Evolutionary conservation across 768 basidiomycete genomes (phyloP).

Genomic region (Piloderma croceum): DNA sequence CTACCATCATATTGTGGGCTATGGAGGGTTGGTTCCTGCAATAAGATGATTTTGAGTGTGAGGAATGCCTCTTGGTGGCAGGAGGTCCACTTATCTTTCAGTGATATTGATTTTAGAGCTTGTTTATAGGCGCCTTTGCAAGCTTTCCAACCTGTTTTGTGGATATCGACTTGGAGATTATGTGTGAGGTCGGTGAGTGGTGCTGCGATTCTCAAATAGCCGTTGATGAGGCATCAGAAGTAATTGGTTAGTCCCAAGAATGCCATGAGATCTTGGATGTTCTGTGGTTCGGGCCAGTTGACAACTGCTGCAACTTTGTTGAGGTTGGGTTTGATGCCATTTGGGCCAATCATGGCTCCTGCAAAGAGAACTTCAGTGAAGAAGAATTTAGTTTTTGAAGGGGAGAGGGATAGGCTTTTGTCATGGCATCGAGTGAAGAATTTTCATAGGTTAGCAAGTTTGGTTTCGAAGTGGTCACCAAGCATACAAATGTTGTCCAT

Average conservation of each 20-base stretch:
- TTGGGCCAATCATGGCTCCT: conserved; percentile 20
- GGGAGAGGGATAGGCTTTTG: conserved; percentile 23
- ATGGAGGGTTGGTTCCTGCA: conserved; percentile 27
- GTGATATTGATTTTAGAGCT: not conserved
- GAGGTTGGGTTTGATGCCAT: conserved; percentile 17
- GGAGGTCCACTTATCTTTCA: conserved; percentile 13
- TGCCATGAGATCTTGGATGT: conserved; percentile 22
- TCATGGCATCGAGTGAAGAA: conserved; percentile 25
- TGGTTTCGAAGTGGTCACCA: conserved; percentile 27
- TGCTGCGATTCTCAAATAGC: conserved; percentile 27
- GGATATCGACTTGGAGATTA: conserved; percentile 25
- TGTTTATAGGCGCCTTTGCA: not conserved
- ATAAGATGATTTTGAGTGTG: conserved; percentile 25
- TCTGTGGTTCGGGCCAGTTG: conserved; percentile 24
- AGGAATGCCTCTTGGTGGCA: conserved; percentile 23
- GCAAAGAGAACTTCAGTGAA: conserved; percentile 32
- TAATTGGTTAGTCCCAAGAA: conserved; percentile 34
- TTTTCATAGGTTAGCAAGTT: conserved; percentile 15
- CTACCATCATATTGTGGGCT: conserved; percentile 28
- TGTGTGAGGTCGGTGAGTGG: conserved; percentile 32
- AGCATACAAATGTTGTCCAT: conserved; percentile 31
- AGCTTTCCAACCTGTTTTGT: conserved; percentile 16
- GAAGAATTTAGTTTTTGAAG: conserved; percentile 30
- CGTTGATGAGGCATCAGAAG: conserved; percentile 30
- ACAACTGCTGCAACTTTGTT: conserved; percentile 35